Evolutionary conservation across 768 basidiomycete genomes (phyloP), one percentile per base, ranked within the genome.

Genomic region (Russula lepida): DNA sequence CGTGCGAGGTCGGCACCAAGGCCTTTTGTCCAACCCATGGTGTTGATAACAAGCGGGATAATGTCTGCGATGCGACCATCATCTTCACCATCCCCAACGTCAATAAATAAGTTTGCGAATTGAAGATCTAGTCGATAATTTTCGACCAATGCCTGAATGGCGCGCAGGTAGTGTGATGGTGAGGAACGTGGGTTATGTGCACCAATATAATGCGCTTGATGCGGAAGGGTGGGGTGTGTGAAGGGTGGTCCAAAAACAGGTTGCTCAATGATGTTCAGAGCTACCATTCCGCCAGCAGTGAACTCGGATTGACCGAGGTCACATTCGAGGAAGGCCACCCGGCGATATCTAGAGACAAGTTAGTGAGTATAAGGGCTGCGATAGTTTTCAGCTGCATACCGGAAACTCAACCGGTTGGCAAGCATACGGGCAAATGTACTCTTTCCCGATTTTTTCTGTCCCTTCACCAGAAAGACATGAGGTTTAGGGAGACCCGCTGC

Each of bases 1-100:
- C 70, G 70, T 2, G 84, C 81, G 12, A 98, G 74, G 67, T 95
- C 90, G 17, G 84, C 86, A 3, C 95, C 95, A 3, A 97, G 82
- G 7, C 95, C 95, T 71, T 95, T 98, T 6, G 82, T 82, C 95
- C 95, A 99, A 2, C 95, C 95, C 84, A 95, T 95, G 0, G 91
- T 98, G 70, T 98, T 99, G 55, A 98, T 81, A 17, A 98, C 83
- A 19, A 98, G 81, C 0, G 95, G 95, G 5, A 94, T 82, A 28
- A 74, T 62, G 52, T 87, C 84, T 6, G 70, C 67, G 25, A 87
- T 78, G 44, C 81, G 77, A 32, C 64, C 63, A 48, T 77, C 75
- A 0, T 52, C 69, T 17, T 71, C 70, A 7, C 70, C 69, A 17
- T 64, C 60, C 21, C 67, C 68, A 9, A 64, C 46, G 51, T 70